These are phyloP conservation scores for Aegilops sharonensis DNA, from an alignment of 176 grass and related monocot species.

Conservation along the genomic window DNA sequence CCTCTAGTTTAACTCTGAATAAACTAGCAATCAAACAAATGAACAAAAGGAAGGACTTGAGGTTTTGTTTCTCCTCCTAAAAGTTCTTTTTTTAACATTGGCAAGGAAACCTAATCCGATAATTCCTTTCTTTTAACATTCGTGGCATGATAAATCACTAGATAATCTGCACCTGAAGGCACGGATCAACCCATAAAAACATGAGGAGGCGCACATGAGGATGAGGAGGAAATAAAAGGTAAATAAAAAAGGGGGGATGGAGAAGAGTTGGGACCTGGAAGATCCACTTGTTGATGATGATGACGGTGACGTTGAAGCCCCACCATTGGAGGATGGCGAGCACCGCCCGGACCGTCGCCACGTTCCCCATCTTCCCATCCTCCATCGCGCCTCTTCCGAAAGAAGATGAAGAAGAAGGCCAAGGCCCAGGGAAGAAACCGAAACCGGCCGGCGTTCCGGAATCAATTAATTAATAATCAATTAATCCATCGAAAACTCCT, in stretches of 20 bases:
- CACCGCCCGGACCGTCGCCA: conserved; percentile 52
- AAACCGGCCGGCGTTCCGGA: conserved; percentile 24
- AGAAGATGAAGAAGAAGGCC: not conserved
- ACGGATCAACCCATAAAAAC: conserved; percentile 1
- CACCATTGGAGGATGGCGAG: conserved; percentile 95
- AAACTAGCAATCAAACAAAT: too few species aligned
- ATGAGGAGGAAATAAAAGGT: not conserved
- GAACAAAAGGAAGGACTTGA: too few species aligned
- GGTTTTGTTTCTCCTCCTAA: not conserved
- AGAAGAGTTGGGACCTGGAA: conserved; percentile 65
- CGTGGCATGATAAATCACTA: not conserved
- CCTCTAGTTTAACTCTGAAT: too few species aligned
- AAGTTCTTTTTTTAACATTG: not conserved
- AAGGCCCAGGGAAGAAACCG: not conserved
- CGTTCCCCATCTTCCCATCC: conserved; percentile 55
- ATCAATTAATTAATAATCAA: not conserved
- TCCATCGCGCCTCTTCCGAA: conserved; percentile 39
- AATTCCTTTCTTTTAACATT: not conserved
- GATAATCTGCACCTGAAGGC: not conserved
- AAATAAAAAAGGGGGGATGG: not conserved
- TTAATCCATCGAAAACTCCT: conserved; percentile 22
- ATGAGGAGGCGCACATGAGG: not conserved
- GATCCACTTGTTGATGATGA: conserved; percentile 99
- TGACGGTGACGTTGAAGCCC: conserved; percentile 98
- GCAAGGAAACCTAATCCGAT: not conserved